phyloP scores from a whole-genome alignment of 495 filamentous ascomycete genomes.

The Endocarpon pusillum region DNA sequence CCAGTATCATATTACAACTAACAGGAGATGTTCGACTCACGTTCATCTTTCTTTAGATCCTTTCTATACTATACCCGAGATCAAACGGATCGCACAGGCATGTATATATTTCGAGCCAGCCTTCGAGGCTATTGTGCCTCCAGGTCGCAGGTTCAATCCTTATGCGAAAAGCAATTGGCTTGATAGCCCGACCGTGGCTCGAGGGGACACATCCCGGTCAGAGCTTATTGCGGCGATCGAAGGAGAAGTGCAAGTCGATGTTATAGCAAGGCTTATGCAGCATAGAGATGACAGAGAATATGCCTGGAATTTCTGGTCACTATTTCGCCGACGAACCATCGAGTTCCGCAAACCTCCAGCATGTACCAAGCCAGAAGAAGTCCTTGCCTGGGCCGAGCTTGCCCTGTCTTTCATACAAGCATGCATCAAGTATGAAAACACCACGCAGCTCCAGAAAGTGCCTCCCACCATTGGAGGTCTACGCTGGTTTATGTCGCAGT shows the following conservation, averaged over 20 bases:
- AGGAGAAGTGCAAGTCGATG: background rate
- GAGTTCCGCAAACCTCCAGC: background rate
- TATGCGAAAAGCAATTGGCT: constrained; percentile 6
- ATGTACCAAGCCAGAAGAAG: background rate
- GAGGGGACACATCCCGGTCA: constrained; percentile 2
- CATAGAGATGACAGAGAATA: constrained; percentile 46
- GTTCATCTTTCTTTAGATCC: no score
- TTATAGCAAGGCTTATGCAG: constrained; percentile 26
- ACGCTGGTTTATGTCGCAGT: no score
- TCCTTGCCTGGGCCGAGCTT: constrained; percentile 2
- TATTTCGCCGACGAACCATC: constrained; percentile 33
- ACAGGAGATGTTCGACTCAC: no score
- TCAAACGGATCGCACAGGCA: no score
- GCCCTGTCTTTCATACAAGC: constrained; percentile 4
- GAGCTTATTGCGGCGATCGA: constrained; percentile 3
- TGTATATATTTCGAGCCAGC: no score
- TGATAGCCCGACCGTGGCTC: constrained; percentile 1
- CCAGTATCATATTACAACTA: no score
- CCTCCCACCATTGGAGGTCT: no score
- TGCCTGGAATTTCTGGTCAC: constrained; percentile 42
- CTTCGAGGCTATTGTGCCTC: no score
- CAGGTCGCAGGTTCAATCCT: no score
- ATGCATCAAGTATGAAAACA: no score
- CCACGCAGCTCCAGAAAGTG: no score
- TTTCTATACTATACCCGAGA: no score